Base-by-base conservation (phyloP, 768 basidiomycete genomes). In the Cystobasidium onofrii region DNA sequence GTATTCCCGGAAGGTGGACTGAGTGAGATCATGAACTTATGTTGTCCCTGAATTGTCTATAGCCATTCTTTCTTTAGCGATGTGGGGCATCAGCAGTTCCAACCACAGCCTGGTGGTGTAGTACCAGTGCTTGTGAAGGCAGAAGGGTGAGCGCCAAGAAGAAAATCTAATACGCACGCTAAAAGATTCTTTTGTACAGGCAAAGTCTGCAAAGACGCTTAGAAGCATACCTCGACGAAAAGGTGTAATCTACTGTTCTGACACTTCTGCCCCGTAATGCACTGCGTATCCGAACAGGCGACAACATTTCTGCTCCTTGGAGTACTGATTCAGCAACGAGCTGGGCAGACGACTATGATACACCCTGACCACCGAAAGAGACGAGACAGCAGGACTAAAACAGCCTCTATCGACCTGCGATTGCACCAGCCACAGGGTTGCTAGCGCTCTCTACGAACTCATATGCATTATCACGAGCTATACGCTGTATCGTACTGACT, bases 391-490 rank as follows among this genome's bases (percentile, higher is more conserved):
- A 50, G 15, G 12, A 9, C n/a, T 4, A 50, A 17, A n/a, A 20
- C 9, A 20, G 46, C 12, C n/a, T n/a, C 20, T n/a, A 62, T 50
- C 46, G 46, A 29, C 57, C 57, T 15, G 57, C 57, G 31, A 29
- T 6, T 15, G 39, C 39, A 6, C 39, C 39, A 39, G 39, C 33
- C 12, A 34, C 57, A 15, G 57, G 57, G 4, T 12, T 23, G 33
- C 57, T 60, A 29, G 64, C 52, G 36, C 33, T 76, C 46, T 98
- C 95, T 31, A 98, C 90, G 81, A 98, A 97, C 78, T 92, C 89
- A 85, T 88, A 88, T 2, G 94, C 94, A 77, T 96, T 90, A 76
- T 94, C 92, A 54, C 89, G 85, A 77, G 87, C 89, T 81, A 97
- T 97, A 43, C 86, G 85, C 41, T 88, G 85, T 55, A 97, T 93